Evolutionary conservation across 164 flowering plant species (phyloP).

Genomic region (Stephania japonica): DNA sequence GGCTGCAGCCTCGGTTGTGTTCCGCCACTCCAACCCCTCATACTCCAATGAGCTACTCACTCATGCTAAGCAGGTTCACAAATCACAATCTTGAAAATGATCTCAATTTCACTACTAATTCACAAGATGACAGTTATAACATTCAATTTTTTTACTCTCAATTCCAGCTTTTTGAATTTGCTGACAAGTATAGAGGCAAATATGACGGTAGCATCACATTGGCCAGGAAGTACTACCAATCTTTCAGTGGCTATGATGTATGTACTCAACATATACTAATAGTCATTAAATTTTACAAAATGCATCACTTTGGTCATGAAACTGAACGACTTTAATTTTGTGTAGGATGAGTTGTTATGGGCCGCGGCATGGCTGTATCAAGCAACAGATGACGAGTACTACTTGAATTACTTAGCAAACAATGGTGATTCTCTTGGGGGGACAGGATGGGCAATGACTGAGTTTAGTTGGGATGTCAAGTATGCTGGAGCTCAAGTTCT

Average conservation of each 20-base stretch:
- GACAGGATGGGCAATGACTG: conserved; percentile 92
- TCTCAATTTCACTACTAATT: background rate
- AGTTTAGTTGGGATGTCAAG: conserved; percentile 96
- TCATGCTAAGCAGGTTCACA: conserved; percentile 70
- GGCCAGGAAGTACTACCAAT: conserved; percentile 82
- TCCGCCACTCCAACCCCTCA: conserved; percentile 59
- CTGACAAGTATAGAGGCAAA: conserved; percentile 90
- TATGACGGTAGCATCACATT: conserved; percentile 84
- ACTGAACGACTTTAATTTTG: background rate
- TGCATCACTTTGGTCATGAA: background rate
- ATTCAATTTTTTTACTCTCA: background rate
- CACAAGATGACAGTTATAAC: background rate
- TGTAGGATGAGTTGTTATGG: conserved; percentile 92
- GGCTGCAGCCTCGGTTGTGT: conserved; percentile 89
- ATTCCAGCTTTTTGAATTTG: conserved; percentile 70
- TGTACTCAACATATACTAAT: conserved; percentile 11
- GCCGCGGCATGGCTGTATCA: conserved; percentile 85
- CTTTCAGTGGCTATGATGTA: conserved; percentile 88
- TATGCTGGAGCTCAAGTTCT: conserved; percentile 93
- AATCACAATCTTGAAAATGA: background rate
- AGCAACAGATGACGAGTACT: conserved; percentile 60
- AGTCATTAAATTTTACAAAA: background rate
- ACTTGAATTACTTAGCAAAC: conserved; percentile 55
- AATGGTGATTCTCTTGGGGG: conserved; percentile 87
- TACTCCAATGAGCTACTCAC: conserved; percentile 56